Percentiles rank a stretch among this genome's conserved stretches.
These are phyloP conservation scores for Chiua virens DNA, from an alignment of 768 basidiomycete species.

Conservation along the genomic window DNA sequence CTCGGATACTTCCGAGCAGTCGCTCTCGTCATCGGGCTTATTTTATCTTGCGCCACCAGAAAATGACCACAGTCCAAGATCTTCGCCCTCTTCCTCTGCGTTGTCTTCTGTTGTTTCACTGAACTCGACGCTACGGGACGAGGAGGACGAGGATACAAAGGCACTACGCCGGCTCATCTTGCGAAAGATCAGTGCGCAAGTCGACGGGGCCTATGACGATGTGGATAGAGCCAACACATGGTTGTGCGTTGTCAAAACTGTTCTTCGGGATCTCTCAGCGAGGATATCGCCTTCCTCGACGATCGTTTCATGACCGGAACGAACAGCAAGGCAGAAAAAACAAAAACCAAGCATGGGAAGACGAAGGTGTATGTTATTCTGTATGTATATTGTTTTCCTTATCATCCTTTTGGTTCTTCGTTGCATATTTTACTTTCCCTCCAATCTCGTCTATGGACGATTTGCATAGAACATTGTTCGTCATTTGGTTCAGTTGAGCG, in stretches of 20 bases:
- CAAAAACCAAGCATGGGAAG: neutral
- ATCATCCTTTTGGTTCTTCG: neutral
- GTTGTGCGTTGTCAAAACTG: constrained; percentile 65
- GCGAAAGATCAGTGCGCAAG: constrained; percentile 61
- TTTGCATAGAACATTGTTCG: no score
- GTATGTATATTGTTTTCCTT: constrained; percentile 31
- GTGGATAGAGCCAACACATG: constrained; percentile 59
- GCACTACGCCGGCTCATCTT: constrained; percentile 61
- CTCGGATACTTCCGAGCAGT: neutral
- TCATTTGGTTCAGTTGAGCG: no score
- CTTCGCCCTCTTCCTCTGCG: constrained; percentile 27
- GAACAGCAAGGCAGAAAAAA: neutral
- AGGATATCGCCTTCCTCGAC: constrained; percentile 7
- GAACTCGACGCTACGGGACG: constrained; percentile 48
- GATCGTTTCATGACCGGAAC: constrained; percentile 11
- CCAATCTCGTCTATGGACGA: neutral
- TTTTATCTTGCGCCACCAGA: constrained; percentile 25
- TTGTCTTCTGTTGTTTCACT: constrained; percentile 45
- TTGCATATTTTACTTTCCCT: constrained; percentile 9
- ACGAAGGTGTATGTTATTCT: constrained; percentile 30
- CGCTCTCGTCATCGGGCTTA: constrained; percentile 5
- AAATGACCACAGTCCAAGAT: constrained; percentile 9
- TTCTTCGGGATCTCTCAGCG: constrained; percentile 52
- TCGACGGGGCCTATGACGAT: constrained; percentile 59
- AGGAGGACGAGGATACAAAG: constrained; percentile 64